A percentile compares a stretch with the other conserved stretches of the same genome.
These are phyloP conservation scores for Metschnikowia orientalis DNA, from an alignment of 805 yeast species.

Conservation along the genomic window DNA sequence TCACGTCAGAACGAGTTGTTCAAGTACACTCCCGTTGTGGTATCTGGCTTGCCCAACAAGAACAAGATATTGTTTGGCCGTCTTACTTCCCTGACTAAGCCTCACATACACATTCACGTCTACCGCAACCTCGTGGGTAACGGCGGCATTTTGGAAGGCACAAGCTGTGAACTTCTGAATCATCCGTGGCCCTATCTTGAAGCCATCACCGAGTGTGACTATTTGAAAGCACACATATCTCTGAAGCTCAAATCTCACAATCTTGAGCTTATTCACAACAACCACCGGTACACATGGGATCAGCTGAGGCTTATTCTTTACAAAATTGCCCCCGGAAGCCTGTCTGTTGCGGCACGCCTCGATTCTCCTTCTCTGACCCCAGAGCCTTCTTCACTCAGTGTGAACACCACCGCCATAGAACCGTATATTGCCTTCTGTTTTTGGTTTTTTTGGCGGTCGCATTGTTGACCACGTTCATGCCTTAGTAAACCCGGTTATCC, in stretches of 20 bases:
- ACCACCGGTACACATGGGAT: constrained; percentile 8
- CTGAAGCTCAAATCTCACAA: constrained; percentile 12
- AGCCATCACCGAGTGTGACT: constrained; percentile 3
- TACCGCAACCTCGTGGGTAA: constrained; percentile 18
- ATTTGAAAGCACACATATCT: constrained; percentile 3
- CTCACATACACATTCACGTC: no score
- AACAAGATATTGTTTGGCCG: no score
- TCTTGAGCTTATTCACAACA: constrained; percentile 7
- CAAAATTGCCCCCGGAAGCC: constrained; percentile 3
- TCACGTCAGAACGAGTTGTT: no score
- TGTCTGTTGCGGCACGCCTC: constrained; percentile 2
- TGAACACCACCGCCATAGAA: constrained; percentile 6
- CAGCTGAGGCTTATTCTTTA: constrained; percentile 8
- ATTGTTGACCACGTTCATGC: no score
- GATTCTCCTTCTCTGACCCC: not conserved
- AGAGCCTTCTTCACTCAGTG: constrained; percentile 8
- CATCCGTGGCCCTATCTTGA: constrained; percentile 2
- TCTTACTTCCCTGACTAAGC: no score
- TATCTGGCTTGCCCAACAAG: no score
- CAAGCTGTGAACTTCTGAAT: not conserved
- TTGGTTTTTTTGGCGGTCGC: not conserved
- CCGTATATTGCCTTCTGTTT: constrained; percentile 13
- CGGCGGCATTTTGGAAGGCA: constrained; percentile 17
- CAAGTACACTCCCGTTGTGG: no score
- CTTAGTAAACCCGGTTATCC: no score